These are phyloP conservation scores for Auricularia cornea DNA, from an alignment of 768 basidiomycete genomes.

Conservation along the genomic window DNA sequence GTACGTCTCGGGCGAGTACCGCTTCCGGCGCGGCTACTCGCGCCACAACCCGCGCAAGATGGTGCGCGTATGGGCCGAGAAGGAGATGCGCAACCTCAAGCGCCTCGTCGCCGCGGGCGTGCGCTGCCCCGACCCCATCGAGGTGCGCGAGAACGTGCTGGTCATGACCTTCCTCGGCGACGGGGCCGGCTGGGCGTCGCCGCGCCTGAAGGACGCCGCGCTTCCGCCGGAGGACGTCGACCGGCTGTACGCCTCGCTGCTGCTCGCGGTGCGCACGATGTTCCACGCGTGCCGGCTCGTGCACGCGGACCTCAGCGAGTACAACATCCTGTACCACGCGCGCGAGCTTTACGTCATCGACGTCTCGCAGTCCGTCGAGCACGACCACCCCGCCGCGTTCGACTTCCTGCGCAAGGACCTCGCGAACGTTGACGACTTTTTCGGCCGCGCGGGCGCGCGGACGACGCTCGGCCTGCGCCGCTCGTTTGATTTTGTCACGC, in stretches of 20 bases:
- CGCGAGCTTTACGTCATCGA: conserved; percentile 88
- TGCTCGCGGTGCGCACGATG: conserved; percentile 73
- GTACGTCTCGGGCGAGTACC: conserved; percentile 91
- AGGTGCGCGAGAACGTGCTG: conserved; percentile 93
- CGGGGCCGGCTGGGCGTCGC: conserved; percentile 81
- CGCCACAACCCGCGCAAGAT: conserved; percentile 94
- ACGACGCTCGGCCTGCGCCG: conserved; percentile 67
- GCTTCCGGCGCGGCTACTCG: conserved; percentile 84
- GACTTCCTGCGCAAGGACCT: conserved; percentile 93
- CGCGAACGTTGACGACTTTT: conserved; percentile 90
- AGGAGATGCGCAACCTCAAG: conserved; percentile 94
- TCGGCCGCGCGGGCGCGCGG: conserved; percentile 59
- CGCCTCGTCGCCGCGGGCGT: conserved; percentile 78
- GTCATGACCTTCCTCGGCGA: conserved; percentile 92
- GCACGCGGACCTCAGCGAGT: conserved; percentile 96
- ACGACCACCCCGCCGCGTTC: conserved; percentile 93
- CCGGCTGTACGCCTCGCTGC: conserved; percentile 65
- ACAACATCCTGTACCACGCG: conserved; percentile 88
- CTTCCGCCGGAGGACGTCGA: conserved; percentile 44
- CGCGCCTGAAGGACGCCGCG: conserved; percentile 83
- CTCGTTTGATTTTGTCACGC: conserved; percentile 85
- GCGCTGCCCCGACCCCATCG: conserved; percentile 78
- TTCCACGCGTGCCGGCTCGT: conserved; percentile 89
- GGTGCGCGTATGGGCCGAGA: conserved; percentile 98
- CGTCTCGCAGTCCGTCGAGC: conserved; percentile 97